phyloP scores from a whole-genome alignment of 495 filamentous ascomycete species.

The Evansstolkia leycettana region DNA sequence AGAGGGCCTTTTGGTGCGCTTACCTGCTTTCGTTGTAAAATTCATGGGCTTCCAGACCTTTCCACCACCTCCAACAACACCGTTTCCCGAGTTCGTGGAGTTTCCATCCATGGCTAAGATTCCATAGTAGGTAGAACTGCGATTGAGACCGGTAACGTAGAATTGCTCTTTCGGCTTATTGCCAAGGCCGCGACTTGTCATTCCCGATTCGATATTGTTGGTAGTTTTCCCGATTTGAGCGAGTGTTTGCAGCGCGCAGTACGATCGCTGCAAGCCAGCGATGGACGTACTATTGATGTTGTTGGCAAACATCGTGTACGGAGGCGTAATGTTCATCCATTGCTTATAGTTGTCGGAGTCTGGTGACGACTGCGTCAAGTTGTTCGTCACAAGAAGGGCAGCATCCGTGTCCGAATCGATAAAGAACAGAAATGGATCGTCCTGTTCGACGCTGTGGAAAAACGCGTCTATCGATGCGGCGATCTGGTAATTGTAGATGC shows the following conservation, averaged over 20 bases:
- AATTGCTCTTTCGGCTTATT: slow-evolving; percentile 73
- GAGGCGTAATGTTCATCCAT: slow-evolving; percentile 46
- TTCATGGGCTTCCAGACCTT: slow-evolving; percentile 52
- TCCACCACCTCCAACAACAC: slow-evolving; percentile 53
- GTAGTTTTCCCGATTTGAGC: slow-evolving; percentile 49
- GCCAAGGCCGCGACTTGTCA: slow-evolving; percentile 51
- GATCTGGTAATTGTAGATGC: slow-evolving; percentile 63
- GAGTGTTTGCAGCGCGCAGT: slow-evolving; percentile 53
- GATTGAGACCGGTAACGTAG: slow-evolving; percentile 61
- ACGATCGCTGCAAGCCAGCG: slow-evolving; percentile 58
- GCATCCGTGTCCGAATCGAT: slow-evolving; percentile 70
- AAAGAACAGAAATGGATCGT: slow-evolving; percentile 44
- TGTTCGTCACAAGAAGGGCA: slow-evolving; percentile 65
- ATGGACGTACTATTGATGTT: slow-evolving; percentile 45
- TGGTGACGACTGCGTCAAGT: slow-evolving; percentile 41
- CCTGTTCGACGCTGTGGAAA: slow-evolving; percentile 48
- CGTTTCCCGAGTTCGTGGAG: slow-evolving; percentile 34
- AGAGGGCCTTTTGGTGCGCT: no score
- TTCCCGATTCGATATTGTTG: slow-evolving; percentile 41
- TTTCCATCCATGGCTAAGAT: slow-evolving; percentile 55
- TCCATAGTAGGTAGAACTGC: slow-evolving; percentile 53
- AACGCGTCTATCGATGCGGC: slow-evolving; percentile 67
- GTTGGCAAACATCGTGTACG: slow-evolving; percentile 71
- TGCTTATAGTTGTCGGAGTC: slow-evolving; percentile 28
- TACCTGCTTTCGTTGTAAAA: slow-evolving; percentile 71